Base-by-base conservation (phyloP, 2,329 filamentous ascomycete genomes). In the Fusarium duplospermum region DNA sequence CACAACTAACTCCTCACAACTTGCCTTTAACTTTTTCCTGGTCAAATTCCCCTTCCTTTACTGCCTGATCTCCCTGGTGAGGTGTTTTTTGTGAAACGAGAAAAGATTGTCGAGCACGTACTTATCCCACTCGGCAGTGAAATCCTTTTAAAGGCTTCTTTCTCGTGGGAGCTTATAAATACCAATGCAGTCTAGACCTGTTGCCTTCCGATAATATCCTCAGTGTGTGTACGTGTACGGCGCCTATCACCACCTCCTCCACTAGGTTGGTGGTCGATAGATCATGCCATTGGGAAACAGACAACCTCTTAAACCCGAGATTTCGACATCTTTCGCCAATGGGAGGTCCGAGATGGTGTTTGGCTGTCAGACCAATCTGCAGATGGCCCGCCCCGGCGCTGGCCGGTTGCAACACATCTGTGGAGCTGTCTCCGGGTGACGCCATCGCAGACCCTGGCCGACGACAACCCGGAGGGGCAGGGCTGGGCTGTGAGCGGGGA, bases 381-480 rank as follows among this genome's bases (percentile, higher is more conserved):
- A 62, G 33, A 35, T 42, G 64, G 66, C 52, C 71, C 66, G 54
- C 68, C 40, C 62, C 74, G 71, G 74, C 45, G 69, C 47, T 70
- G 63, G 67, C 74, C 71, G 73, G 63, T 45, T 65, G 65, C 38
- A 52, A 66, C 67, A 36, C 62, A 22, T 31, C 33, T 33, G 72
- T 71, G 64, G 67, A 70, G 45, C 66, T 56, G n/a, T 50, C 50
- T 66, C 64, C 29, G 56, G 62, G 63, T 76, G 73, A 76, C 74
- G 74, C 74, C 72, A 76, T 76, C 57, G 56, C 52, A 63, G 65
- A 65, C 62, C 62, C 60, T 67, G 59, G 45, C 59, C 64, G 24
- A 50, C 35, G 40, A 31, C 42, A 64, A 62, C 33, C 61, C 27
- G 42, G 71, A 71, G 64, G 71, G 71, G 52, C 54, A 66, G 20